Percentiles rank a stretch among this genome's conserved stretches.
Conservation (phyloP, 306 rosid genomes). For the Coriaria nepalensis region DNA sequence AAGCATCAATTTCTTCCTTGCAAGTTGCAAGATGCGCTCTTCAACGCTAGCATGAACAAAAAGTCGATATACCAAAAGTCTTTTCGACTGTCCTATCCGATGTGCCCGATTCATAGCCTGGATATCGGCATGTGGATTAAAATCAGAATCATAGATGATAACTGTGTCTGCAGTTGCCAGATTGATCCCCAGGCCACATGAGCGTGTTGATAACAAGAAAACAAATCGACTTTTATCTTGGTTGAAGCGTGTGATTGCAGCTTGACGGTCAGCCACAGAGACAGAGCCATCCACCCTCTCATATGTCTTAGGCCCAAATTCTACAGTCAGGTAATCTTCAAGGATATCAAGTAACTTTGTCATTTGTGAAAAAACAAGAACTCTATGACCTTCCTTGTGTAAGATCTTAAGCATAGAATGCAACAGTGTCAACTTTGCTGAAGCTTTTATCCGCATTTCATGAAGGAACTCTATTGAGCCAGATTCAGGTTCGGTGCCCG, state of each 20-base stretch:
- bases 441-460: conserved; percentile 99
- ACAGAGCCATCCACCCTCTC: conserved; percentile 99
- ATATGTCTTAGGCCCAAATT: conserved; percentile 94
- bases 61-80: conserved; percentile 93
- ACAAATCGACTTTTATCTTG: conserved; percentile 96
- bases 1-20: conserved; percentile 96
- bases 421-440: conserved; percentile 87
- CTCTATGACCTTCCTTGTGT: conserved; percentile 79
- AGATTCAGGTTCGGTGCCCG: conserved; percentile 95
- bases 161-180: conserved; percentile 99
- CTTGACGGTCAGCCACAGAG: conserved; percentile 87
- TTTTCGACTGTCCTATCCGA: conserved; percentile 97
- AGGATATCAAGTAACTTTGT: conserved; percentile 96
- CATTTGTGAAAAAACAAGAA: conserved; percentile 97
- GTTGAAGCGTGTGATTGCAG: conserved; percentile 89
- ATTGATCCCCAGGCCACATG: conserved; percentile 98
- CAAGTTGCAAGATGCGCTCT: conserved; percentile 99
- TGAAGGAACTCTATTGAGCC: conserved; percentile 92
- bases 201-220: conserved; percentile 92
- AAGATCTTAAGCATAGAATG: conserved; percentile 92
- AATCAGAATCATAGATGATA: conserved; percentile 97
- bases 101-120: conserved; percentile 99
- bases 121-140: conserved; percentile 99
- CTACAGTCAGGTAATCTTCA: conserved; percentile 79
- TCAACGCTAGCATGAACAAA: conserved; percentile 99